Percentiles rank a stretch among this genome's conserved stretches.
These are phyloP conservation scores for Trichoderma citrinoviride DNA, from an alignment of 2,329 filamentous ascomycete genomes.

Conservation along the genomic window DNA sequence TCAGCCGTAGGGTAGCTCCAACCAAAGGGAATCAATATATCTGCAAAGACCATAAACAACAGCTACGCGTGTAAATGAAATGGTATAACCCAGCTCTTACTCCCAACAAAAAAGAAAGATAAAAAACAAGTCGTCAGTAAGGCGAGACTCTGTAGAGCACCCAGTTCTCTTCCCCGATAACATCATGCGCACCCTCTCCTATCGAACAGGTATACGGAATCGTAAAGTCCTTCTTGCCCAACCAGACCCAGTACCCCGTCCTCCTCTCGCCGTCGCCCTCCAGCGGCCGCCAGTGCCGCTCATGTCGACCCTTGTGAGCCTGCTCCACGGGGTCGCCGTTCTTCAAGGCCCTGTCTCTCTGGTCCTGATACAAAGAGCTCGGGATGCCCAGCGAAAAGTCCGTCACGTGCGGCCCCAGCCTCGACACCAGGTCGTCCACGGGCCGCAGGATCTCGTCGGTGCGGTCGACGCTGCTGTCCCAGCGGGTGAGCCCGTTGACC, in stretches of 20 bases:
- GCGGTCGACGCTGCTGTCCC: not conserved
- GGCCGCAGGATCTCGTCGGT: conserved; percentile 11
- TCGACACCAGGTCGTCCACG: conserved; percentile 27
- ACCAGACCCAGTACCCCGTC: conserved; percentile 31
- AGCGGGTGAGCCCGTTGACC: not conserved
- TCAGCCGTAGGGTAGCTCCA: not conserved
- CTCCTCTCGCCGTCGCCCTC: conserved; percentile 3
- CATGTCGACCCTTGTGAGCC: conserved; percentile 21
- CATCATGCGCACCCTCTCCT: not conserved
- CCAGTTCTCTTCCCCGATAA: conserved; percentile 17
- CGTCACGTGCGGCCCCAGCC: conserved; percentile 21
- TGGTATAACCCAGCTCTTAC: not conserved
- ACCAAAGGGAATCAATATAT: not conserved
- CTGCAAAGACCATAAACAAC: not conserved
- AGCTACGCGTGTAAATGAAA: not conserved
- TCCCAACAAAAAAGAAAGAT: not conserved
- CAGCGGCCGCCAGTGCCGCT: conserved; percentile 28
- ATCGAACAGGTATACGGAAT: conserved; percentile 9
- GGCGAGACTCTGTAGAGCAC: conserved; percentile 8
- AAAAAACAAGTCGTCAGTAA: not conserved
- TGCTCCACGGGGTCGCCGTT: conserved; percentile 24
- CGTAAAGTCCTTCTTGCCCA: conserved; percentile 27
- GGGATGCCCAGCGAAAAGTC: conserved; percentile 29
- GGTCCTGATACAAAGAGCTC: conserved; percentile 25
- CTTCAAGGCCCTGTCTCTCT: conserved; percentile 22